Conservation (phyloP, 73 alveolate genomes). For the Stentor roeselii region DNA sequence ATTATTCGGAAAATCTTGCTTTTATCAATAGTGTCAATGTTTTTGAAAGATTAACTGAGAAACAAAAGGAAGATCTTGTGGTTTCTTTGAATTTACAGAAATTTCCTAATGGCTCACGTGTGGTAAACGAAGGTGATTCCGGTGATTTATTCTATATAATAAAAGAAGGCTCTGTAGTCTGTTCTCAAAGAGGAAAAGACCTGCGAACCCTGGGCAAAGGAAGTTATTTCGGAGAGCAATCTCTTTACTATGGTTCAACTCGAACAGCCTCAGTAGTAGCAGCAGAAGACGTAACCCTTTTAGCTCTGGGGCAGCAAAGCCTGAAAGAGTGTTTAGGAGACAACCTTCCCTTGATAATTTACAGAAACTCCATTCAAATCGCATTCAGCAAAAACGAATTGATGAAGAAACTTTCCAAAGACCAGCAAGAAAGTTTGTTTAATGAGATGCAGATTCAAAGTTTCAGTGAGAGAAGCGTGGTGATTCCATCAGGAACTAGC, state of each 20-base stretch:
- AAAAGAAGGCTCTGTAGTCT: conserved; percentile 11
- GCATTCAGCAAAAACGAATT: neutral
- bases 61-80: conserved; percentile 1
- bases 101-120: neutral
- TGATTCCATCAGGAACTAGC: conserved; percentile 3
- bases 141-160: conserved; percentile 27
- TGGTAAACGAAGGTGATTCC: conserved; percentile 26
- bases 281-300: neutral
- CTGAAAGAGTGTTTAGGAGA: neutral
- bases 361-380: neutral
- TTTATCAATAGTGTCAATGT: conserved; percentile 12
- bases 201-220: neutral
- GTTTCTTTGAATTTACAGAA: neutral
- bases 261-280: conserved; percentile 16
- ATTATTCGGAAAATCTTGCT: neutral
- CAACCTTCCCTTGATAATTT: conserved; percentile 5
- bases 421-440: neutral
- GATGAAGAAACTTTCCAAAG: neutral
- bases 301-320: neutral
- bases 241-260: neutral
- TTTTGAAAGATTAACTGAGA: neutral
- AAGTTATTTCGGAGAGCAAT: conserved; percentile 8
- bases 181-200: neutral
- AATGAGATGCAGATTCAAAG: neutral
- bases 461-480: conserved; percentile 5